Percentiles rank a stretch among this genome's conserved stretches.
These are phyloP conservation scores for Moelleriella libera DNA, from an alignment of 2,329 filamentous ascomycete species.

Conservation along the genomic window DNA sequence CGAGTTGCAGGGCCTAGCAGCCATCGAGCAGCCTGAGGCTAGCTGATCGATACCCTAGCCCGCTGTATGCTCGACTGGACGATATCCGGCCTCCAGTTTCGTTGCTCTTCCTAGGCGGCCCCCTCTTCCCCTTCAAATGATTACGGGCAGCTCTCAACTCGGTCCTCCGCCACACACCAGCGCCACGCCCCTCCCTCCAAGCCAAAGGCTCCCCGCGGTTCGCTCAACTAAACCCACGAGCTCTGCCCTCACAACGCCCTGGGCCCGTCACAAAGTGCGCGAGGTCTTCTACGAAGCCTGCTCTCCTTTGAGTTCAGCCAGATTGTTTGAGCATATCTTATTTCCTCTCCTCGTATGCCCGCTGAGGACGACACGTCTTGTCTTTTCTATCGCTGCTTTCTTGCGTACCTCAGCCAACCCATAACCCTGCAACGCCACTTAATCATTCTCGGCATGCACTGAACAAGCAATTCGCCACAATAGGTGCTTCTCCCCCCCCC, in stretches of 20 bases:
- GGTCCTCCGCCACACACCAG: neutral
- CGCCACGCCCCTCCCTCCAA: neutral
- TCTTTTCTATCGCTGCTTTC: neutral
- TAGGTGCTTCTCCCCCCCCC: neutral
- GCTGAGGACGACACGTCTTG: neutral
- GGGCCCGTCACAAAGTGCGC: no score
- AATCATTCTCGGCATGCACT: constrained; percentile 4
- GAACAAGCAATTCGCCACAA: constrained; percentile 1
- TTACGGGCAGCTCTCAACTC: neutral
- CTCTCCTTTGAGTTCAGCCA: no score
- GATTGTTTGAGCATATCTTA: no score
- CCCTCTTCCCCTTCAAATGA: neutral
- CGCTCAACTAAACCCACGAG: neutral
- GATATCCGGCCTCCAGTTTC: neutral
- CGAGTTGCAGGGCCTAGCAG: no score
- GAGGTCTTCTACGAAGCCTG: no score
- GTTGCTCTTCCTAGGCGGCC: neutral
- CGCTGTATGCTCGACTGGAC: neutral
- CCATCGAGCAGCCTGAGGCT: no score
- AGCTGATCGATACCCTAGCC: no score
- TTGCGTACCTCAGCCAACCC: neutral
- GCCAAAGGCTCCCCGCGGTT: neutral
- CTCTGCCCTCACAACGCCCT: neutral
- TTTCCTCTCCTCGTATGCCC: neutral
- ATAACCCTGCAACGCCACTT: constrained; percentile 1